A percentile compares a stretch with the other conserved stretches of the same genome.
Evolutionary conservation across 495 filamentous ascomycete genomes (phyloP).

Genomic region (Trichocladium uniseriatum): DNA sequence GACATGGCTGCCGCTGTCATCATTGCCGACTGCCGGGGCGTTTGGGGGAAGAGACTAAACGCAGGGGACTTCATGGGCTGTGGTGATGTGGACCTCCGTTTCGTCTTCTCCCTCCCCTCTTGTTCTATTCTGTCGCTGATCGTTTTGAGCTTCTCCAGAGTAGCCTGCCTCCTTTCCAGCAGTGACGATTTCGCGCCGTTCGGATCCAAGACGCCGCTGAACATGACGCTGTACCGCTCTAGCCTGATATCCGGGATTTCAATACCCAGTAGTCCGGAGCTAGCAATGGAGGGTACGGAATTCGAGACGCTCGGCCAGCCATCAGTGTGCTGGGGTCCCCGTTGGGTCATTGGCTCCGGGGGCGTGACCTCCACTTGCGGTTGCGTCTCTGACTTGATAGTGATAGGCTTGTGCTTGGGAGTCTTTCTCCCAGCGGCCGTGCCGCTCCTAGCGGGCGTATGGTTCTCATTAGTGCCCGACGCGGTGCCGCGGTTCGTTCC

Average conservation of each 20-base stretch:
- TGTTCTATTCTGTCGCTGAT: slow-evolving; percentile 36
- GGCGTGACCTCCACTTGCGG: slow-evolving; percentile 13
- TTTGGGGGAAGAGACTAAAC: slow-evolving; percentile 56
- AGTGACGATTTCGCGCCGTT: slow-evolving; percentile 35
- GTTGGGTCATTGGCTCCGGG: background rate
- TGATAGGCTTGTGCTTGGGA: slow-evolving; percentile 30
- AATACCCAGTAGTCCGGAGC: slow-evolving; percentile 47
- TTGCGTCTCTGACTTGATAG: slow-evolving; percentile 31
- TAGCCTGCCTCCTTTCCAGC: slow-evolving; percentile 59
- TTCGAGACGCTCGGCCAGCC: slow-evolving; percentile 6
- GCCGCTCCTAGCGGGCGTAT: slow-evolving; percentile 28
- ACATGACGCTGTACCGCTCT: slow-evolving; percentile 94
- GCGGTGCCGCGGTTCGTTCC: slow-evolving; percentile 10
- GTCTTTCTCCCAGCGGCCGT: slow-evolving; percentile 24
- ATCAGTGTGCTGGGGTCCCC: background rate
- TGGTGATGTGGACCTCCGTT: slow-evolving; percentile 51
- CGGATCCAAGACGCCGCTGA: slow-evolving; percentile 58
- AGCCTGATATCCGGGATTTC: slow-evolving; percentile 73
- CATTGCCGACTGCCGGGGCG: slow-evolving; percentile 30
- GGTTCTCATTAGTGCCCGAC: slow-evolving; percentile 7
- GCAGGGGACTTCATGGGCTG: slow-evolving; percentile 48
- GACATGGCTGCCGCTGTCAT: slow-evolving; percentile 12
- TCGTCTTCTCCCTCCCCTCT: slow-evolving; percentile 24
- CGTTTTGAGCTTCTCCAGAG: slow-evolving; percentile 52
- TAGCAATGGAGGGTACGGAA: slow-evolving; percentile 6